Percentiles rank a stretch among this genome's conserved stretches.
Conservation (phyloP, 192 early-diverging fungal species). For the Linnemannia schmuckeri region DNA sequence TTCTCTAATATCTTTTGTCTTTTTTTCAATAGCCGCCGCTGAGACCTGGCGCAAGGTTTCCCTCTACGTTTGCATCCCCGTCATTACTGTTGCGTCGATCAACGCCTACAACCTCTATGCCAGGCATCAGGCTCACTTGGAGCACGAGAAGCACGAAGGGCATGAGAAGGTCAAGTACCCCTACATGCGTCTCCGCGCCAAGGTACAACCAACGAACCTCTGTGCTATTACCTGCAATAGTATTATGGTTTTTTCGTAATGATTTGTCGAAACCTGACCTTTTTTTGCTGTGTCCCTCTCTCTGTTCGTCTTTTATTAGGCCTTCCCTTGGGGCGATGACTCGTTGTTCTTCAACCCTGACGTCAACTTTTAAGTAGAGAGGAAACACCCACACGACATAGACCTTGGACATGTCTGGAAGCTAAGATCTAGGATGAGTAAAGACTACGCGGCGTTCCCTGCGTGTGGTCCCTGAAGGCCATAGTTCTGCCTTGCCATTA, state of each 20-base stretch:
- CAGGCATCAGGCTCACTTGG: conserved; percentile 45
- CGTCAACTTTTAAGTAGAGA: conserved; percentile 20
- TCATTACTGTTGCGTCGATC: conserved; percentile 13
- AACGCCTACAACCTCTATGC: conserved; percentile 41
- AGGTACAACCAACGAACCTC: conserved; percentile 23
- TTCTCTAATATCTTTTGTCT: background rate
- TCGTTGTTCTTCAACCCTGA: conserved; percentile 37
- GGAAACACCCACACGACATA: background rate
- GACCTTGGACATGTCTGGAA: background rate
- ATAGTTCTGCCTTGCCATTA: background rate
- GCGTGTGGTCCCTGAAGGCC: no score
- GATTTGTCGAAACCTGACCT: background rate
- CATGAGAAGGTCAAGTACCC: conserved; percentile 36
- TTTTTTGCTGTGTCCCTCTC: background rate
- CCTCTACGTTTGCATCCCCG: conserved; percentile 34
- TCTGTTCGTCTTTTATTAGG: background rate
- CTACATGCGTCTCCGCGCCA: conserved; percentile 46
- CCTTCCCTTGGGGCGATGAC: conserved; percentile 38
- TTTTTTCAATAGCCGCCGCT: conserved; percentile 23
- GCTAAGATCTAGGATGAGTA: background rate
- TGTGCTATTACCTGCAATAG: background rate
- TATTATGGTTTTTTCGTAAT: background rate
- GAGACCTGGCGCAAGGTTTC: conserved; percentile 51
- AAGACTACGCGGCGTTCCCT: background rate
- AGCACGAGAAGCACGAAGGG: conserved; percentile 24